Evolutionary conservation across 306 rosid species (phyloP), one percentile per base, ranked within the genome.

Genomic region (Ziziphus jujuba): DNA sequence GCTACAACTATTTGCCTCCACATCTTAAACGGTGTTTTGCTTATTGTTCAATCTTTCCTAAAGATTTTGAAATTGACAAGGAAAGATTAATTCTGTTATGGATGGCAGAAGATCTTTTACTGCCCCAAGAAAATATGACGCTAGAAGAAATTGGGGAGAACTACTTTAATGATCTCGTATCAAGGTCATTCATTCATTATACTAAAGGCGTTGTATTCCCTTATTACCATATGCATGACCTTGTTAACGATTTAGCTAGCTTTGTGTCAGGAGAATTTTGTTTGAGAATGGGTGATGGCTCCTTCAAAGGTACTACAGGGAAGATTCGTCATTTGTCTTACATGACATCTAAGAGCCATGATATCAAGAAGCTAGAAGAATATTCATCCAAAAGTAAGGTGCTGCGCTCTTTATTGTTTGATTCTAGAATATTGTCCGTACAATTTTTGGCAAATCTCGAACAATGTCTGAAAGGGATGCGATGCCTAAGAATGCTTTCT

Each of bases 91-190:
- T 82, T 33, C 31, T 55, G 44, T 25, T 72, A 5, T 82, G 87
- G 87, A 75, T 75, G 84, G 84, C 72, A 4, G 77, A 82, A 65
- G 72, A 69, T 24, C 40, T 82, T 17, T 60, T 60, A 13, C 48
- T 15, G 36, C 19, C 33, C 0, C 5, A 60, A 47, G 34, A 7
- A 47, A 10, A 7, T 34, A 7, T 22, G 60, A 47, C 0, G 10
- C 7, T 69, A 11, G 73, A 67, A 54, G 61, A 66, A 7, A 61
- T 66, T 10, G 82, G 77, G 6, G 38, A 71, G 16, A 33, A 74
- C n/a, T 77, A 69, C 67, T 73, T 84, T 17, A 21, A 44, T 25
- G 76, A 59, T 60, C 60, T 79, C n/a, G 14, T 72, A 11, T 67
- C 74, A 2, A 68, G 77, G 35, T 82, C 81, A 43, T 24, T 68